Evolutionary conservation across 352 stramenopile species (phyloP), one percentile per base, ranked within the genome.

Genomic region (Elongisporangium anandrum): DNA sequence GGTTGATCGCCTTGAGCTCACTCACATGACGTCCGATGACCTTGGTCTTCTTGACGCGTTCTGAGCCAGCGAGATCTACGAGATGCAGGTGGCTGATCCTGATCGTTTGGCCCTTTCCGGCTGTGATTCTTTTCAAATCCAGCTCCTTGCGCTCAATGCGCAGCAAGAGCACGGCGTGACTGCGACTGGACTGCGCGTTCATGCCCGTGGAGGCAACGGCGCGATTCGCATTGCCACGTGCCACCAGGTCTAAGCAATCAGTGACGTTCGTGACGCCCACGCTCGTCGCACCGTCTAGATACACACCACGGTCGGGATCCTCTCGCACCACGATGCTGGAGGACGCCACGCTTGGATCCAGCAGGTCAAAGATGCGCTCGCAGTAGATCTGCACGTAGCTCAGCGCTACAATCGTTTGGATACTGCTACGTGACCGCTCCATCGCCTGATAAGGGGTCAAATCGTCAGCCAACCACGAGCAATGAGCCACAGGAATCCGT

Each of bases 171-270:
- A 97, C 76, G 9, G 90, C 81, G 61, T 97, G 90, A 22, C 79
- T 95, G 16, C 90, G 85, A 62, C 81, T 95, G 50, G 75, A 93
- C 52, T 92, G 71, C 0, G 79, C 86, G 63, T 97, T 97, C 84
- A 95, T 95, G 38, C 77, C 64, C 0, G 91, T 97, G 29, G 76
- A 80, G 13, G 88, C 87, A 7, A 92, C 87, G 2, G 81, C 86
- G 17, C 90, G 80, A 29, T 93, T 87, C 6, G 66, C 72, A 22
- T 88, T 87, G 16, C 82, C 85, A 2, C 59, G 62, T 9, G 63
- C 53, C n/a, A 87, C 66, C 4, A 86, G 67, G 19, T 22, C 47
- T 49, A 88, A 57, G 38, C 81, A 91, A 23, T 82, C 79, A 13
- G 66, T 59, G 17, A 75, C 75, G 53, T 65, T 81, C 0, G 72